phyloP scores from a whole-genome alignment of 768 basidiomycete species.

The Russula sp. region DNA sequence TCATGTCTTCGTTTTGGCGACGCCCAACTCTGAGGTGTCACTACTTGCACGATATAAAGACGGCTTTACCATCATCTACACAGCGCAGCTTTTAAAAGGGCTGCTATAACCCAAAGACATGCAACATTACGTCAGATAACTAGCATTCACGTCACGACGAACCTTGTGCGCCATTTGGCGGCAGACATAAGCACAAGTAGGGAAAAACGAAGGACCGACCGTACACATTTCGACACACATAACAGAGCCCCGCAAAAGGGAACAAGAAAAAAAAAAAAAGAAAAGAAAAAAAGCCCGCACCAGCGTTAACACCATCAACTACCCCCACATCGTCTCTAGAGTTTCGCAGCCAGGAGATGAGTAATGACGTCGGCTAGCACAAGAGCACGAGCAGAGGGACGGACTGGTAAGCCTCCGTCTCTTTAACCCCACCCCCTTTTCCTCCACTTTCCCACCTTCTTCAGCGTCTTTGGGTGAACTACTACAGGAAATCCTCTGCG shows the following conservation, averaged over 20 bases:
- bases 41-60: not conserved
- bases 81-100: not conserved
- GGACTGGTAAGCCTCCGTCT: conserved; percentile 30
- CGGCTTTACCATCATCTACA: not conserved
- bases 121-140: conserved; percentile 7
- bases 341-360: conserved; percentile 24
- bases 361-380: conserved; percentile 19
- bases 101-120: conserved; percentile 1
- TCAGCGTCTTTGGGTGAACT: conserved; percentile 15
- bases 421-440: conserved; percentile 3
- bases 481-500: conserved; percentile 77
- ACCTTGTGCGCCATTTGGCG: conserved; percentile 18
- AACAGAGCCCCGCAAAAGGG: conserved; percentile 1
- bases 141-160: conserved; percentile 15
- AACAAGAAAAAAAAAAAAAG: conserved; percentile 15
- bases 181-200: conserved; percentile 17
- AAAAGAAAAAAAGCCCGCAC: conserved; percentile 25
- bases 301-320: conserved; percentile 16
- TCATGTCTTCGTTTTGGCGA: not conserved
- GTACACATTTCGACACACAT: conserved; percentile 25
- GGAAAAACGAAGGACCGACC: conserved; percentile 28
- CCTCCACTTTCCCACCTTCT: conserved; percentile 2
- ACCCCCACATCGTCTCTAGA: conserved; percentile 11
- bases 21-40: not conserved
- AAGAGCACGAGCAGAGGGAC: conserved; percentile 28